Evolutionary conservation across 1,284 basidiomycete species (phyloP), one percentile per base, ranked within the genome.

Genomic region (Melanopsichium pennsylvanicum): DNA sequence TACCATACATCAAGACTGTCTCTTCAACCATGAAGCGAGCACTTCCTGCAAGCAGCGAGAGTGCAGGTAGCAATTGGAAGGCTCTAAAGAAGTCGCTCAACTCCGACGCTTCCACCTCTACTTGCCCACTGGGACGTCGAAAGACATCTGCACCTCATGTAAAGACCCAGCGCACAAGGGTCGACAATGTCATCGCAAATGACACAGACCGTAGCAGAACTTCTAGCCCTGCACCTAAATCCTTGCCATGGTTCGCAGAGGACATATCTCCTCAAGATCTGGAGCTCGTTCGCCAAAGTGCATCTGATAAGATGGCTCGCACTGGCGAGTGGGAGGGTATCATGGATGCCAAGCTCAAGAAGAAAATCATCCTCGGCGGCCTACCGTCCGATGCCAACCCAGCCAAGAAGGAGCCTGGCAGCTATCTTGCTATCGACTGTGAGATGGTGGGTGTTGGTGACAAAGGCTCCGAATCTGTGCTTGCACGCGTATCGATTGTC

Each of bases 391-490:
- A 64, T 23, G 55, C 62, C 5, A 44, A 55, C 10, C 38, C 57
- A 10, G 58, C 59, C 25, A 70, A 72, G 49, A 67, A 58, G 46
- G 61, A 75, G 57, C 86, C 88, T 1, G 91, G 90, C 41, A 89
- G 87, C 79, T 93, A 89, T 67, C 82, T 95, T 25, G 88, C 92
- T 0, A 84, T 97, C 36, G 94, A 97, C 81, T 97, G 94, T 74
- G 94, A 98, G 83, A 97, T 98, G 94, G 95, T 98, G 4, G 94
- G 94, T 1, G 87, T 97, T 6, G 93, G 94, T 0, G 85, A 88
- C 9, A 85, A 89, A 26, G 93, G 92, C 10, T 67, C 86, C 2
- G 87, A 96, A 78, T 93, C 90, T 0, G 89, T 89, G 0, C 85
- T 97, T 2, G 95, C 95, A 1, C 88, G 94, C 36, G 92, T 97